Conservation (phyloP, 2,329 filamentous ascomycete species). For the Paecilomyces niveus region DNA sequence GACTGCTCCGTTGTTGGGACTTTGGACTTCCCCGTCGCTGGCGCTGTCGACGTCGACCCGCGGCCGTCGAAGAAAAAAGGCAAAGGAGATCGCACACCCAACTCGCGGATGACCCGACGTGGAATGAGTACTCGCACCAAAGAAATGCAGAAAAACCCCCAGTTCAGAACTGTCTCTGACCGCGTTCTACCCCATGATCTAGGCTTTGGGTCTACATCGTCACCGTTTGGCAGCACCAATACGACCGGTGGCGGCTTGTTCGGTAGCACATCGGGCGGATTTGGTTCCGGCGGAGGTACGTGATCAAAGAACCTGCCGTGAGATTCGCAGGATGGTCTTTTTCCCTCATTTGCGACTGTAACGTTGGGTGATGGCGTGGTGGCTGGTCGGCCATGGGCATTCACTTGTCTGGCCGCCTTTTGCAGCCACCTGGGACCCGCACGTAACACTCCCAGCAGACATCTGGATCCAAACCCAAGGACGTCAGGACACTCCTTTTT, state of each 20-base stretch:
- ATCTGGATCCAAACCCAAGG: background rate
- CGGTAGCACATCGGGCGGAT: conserved; percentile 30
- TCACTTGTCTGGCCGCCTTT: background rate
- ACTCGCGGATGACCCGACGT: conserved; percentile 16
- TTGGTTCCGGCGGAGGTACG: conserved; percentile 38
- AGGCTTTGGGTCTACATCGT: conserved; percentile 34
- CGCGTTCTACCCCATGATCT: conserved; percentile 27
- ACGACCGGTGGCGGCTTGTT: conserved; percentile 27
- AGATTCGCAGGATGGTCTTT: conserved; percentile 15
- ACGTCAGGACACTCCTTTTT: background rate
- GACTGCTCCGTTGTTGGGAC: conserved; percentile 6
- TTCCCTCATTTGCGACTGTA: background rate
- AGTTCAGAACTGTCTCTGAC: conserved; percentile 32
- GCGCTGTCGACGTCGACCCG: conserved; percentile 23
- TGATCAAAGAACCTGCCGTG: conserved; percentile 17
- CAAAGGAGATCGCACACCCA: conserved; percentile 11
- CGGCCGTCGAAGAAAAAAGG: conserved; percentile 15
- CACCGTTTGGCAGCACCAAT: conserved; percentile 29
- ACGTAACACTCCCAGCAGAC: background rate
- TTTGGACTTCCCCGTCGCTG: conserved; percentile 6
- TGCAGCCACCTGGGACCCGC: background rate
- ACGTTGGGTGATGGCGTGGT: background rate
- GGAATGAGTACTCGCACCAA: conserved; percentile 22
- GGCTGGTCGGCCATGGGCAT: background rate
- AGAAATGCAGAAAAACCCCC: conserved; percentile 15